Percentiles rank a stretch among this genome's conserved stretches.
phyloP scores from a whole-genome alignment of 129 eudicot genomes.

The Artemisia annua region DNA sequence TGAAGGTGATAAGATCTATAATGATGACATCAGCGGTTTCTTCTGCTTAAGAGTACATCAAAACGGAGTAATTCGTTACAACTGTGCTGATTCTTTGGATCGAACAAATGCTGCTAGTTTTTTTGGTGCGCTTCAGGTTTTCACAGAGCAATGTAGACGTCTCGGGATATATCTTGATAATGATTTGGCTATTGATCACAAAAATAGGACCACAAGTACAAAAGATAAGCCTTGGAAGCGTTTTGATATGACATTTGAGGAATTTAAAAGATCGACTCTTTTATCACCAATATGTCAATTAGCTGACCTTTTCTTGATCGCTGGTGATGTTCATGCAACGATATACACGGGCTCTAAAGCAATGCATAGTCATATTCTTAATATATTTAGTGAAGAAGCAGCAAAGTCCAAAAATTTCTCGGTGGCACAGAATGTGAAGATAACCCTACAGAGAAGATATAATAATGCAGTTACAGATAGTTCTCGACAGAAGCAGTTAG shows the following conservation, averaged over 20 bases:
- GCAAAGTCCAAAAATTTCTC: slow-evolving; percentile 83
- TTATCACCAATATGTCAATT: slow-evolving; percentile 71
- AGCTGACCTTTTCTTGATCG: slow-evolving; percentile 73
- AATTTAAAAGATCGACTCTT: slow-evolving; percentile 79
- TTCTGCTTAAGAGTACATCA: slow-evolving; percentile 79
- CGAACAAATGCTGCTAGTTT: slow-evolving; percentile 96
- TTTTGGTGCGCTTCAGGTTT: slow-evolving; percentile 88
- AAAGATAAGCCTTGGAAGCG: slow-evolving; percentile 90
- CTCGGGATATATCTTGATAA: slow-evolving; percentile 86
- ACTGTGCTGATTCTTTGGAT: slow-evolving; percentile 95
- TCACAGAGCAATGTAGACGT: slow-evolving; percentile 90
- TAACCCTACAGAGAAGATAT: slow-evolving; percentile 85
- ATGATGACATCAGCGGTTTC: slow-evolving; percentile 67
- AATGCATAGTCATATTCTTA: slow-evolving; percentile 95
- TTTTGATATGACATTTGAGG: slow-evolving; percentile 93
- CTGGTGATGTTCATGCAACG: slow-evolving; percentile 96
- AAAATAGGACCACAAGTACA: slow-evolving; percentile 64
- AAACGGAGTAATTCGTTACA: slow-evolving; percentile 88
- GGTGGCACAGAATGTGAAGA: slow-evolving; percentile 91
- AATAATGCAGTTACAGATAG: slow-evolving; percentile 91
- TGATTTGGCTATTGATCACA: slow-evolving; percentile 47
- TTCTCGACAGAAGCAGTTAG: slow-evolving; percentile 90
- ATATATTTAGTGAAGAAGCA: slow-evolving; percentile 81
- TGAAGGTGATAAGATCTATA: slow-evolving; percentile 61
- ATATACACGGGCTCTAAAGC: slow-evolving; percentile 95